Evolutionary conservation across 2,329 filamentous ascomycete genomes (phyloP), one percentile per base, ranked within the genome.

Genomic region (Rutstroemia sp.): DNA sequence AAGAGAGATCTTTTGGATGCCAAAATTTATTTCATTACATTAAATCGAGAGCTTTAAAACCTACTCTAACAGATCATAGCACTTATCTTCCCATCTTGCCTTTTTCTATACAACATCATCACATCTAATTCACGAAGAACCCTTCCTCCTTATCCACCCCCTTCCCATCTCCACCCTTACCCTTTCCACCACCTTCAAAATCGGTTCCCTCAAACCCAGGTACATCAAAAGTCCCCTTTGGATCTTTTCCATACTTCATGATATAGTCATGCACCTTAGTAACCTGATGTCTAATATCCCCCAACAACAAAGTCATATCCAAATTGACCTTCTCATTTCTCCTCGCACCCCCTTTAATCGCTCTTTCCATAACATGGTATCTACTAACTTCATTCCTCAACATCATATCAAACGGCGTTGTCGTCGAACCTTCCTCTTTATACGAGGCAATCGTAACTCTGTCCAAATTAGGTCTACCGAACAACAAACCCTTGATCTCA

Each of bases 381-480:
- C 83, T 72, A 17, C 77, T 83, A 1, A 83, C 80, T 19, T 72
- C 63, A 63, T 88, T 87, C 4, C 78, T 68, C 1, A 87, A 72
- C 82, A 86, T 82, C 83, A 87, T 87, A 63, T 86, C 80, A 62
- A 87, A 86, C 2, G 83, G 83, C 2, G 83, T 87, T 0, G 83
- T 87, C 0, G 83, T 87, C 52, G 75, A 81, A 0, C 83, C 84
- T 67, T 87, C 83, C 64, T 87, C 83, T 25, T 76, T 76, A 61
- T 87, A 87, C 4, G 78, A 81, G 14, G 75, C 76, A 7, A 87
- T 77, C 0, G 69, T 76, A 58, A 84, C 75, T 2, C 81, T 74
- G 5, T 79, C 73, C 16, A 79, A 63, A 9, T 72, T 70, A 0
- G 73, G 74, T 0, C 82, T 73, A 0, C 81, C 81, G 63, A 86